Evolutionary conservation across 2,329 filamentous ascomycete genomes (phyloP).

Genomic region (Aspergillus sp.): DNA sequence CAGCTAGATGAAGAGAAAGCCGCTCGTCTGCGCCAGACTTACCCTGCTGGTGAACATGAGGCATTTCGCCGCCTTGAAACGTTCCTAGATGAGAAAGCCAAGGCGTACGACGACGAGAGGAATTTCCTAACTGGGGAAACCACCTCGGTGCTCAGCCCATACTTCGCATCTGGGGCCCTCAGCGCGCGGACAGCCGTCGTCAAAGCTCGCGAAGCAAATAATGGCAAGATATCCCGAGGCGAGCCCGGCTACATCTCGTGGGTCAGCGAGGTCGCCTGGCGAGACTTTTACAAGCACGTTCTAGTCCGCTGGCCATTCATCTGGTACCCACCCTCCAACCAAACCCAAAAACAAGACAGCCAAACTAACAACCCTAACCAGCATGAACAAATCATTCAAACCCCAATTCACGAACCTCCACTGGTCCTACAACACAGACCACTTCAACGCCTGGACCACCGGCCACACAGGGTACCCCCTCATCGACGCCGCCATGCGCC

Average conservation of each 20-base stretch:
- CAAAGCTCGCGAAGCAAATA: constrained; percentile 63
- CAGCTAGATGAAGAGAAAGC: constrained; percentile 59
- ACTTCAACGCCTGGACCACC: constrained; percentile 72
- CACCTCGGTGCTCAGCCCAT: constrained; percentile 71
- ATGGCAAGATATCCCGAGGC: constrained; percentile 63
- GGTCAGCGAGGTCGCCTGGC: constrained; percentile 83
- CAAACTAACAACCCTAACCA: constrained; percentile 11
- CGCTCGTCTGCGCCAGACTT: constrained; percentile 58
- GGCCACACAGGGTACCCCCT: constrained; percentile 79
- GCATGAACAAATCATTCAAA: constrained; percentile 78
- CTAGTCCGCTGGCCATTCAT: constrained; percentile 79
- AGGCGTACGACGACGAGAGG: constrained; percentile 61
- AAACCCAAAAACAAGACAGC: too few species aligned
- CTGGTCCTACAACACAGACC: constrained; percentile 72
- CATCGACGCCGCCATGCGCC: constrained; percentile 83
- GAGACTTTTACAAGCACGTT: constrained; percentile 86
- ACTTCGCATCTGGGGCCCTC: constrained; percentile 68
- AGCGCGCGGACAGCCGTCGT: constrained; percentile 67
- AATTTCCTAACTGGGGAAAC: constrained; percentile 64
- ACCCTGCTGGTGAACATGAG: constrained; percentile 75
- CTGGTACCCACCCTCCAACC: constrained; percentile 29
- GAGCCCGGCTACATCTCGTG: constrained; percentile 66
- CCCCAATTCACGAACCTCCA: constrained; percentile 77
- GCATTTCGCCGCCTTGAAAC: constrained; percentile 62
- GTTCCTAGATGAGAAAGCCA: constrained; percentile 66